Base-by-base conservation (phyloP, 306 rosid species). In the Trifolium fragiferum region DNA sequence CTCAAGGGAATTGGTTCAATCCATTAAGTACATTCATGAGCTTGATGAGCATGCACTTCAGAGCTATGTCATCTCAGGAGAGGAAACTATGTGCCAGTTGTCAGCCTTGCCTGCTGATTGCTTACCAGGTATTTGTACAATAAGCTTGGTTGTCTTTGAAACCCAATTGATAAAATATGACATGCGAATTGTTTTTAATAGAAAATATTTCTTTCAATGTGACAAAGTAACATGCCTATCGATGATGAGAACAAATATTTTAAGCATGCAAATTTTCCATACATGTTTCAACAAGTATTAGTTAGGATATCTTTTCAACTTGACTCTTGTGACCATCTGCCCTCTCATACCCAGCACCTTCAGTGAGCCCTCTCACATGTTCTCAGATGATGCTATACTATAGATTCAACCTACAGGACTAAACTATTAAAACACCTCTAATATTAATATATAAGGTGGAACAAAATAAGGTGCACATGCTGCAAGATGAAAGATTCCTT, bases 101-200 rank as follows among this genome's bases (percentile, higher is more conserved):
- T 88, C 98, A 37, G 87, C 88, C 79, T 76, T 94, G 76, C 86
- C 86, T 32, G 84, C 88, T 65, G 82, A 77, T 77, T 75, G 78
- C 54, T 44, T 88, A 74, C 97, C 98, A 87, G 97, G 98, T 91
- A 84, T 47, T 74, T 60, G 63, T 57, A 40, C 33, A 50, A 68
- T 71, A 71, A 21, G 41, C 32, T 53, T 15, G 46, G 13, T 72
- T 37, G 9, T 60, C 74, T 84, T 68, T 40, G 7, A 61, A 68
- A 72, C 32, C 12, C 59, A 13, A 58, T 10, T 54, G 65, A 44
- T 8, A 41, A 59, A 75, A 50, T 19, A 66, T 76, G 70, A 11
- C 68, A 13, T 41, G 32, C 43, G 60, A 49, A 27, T 25, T 54
- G 40, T 46, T 61, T 72, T 59, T 47, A 40, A 14, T 43, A 25